These are phyloP conservation scores for Kregervanrija delftensis DNA, from an alignment of 805 yeast species.

Conservation along the genomic window DNA sequence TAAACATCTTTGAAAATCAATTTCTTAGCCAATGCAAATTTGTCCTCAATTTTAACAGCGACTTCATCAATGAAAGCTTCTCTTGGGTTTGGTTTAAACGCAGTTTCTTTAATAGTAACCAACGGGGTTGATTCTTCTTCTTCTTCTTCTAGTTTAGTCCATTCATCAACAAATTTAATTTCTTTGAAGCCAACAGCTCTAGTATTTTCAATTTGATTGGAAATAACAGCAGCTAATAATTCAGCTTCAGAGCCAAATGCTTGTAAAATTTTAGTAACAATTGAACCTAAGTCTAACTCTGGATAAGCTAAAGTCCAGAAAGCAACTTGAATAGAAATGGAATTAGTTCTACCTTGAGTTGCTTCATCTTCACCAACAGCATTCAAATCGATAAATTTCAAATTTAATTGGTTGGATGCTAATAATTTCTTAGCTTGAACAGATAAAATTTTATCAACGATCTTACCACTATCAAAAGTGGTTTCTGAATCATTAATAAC, in stretches of 20 bases:
- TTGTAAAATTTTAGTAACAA: constrained; percentile 72
- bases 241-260: constrained; percentile 81
- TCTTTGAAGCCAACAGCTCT: constrained; percentile 38
- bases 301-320: constrained; percentile 73
- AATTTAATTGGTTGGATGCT: constrained; percentile 43
- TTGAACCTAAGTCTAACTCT: constrained; percentile 47
- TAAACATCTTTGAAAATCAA: constrained; percentile 80
- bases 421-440: constrained; percentile 43
- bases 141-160: constrained; percentile 21
- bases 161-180: constrained; percentile 28
- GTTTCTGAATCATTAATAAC: constrained; percentile 31
- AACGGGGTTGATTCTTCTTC: constrained; percentile 42
- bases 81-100: constrained; percentile 61
- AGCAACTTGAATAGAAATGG: constrained; percentile 70
- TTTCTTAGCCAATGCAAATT: constrained; percentile 54
- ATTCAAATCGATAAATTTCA: constrained; percentile 56
- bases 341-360: constrained; percentile 67
- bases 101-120: constrained; percentile 40
- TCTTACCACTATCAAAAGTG: constrained; percentile 36
- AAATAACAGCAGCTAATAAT: constrained; percentile 63
- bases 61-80: constrained; percentile 38
- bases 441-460: constrained; percentile 48
- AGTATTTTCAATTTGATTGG: constrained; percentile 55
- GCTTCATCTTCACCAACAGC: constrained; percentile 60
- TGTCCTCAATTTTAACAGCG: constrained; percentile 28